Conservation (phyloP, 2,329 filamentous ascomycete species). For the Paracorniculantispora psalliotae region DNA sequence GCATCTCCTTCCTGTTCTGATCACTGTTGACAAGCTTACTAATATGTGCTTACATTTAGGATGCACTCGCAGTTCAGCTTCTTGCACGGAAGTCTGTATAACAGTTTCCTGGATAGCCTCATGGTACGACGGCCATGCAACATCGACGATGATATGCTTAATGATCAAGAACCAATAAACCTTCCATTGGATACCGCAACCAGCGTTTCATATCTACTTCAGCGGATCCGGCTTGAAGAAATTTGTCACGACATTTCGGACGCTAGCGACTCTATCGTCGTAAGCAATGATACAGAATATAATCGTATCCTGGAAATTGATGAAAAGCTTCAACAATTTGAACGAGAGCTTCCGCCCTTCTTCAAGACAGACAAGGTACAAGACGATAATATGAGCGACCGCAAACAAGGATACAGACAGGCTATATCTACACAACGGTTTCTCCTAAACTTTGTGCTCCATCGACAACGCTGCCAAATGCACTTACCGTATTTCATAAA, state of each 20-base stretch:
- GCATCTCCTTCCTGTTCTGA: neutral
- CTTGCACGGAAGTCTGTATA: neutral
- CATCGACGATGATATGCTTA: neutral
- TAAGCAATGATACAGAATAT: neutral
- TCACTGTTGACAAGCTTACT: neutral
- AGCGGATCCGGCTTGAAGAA: slow-evolving; percentile 1
- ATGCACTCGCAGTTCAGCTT: neutral
- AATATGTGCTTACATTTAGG: neutral
- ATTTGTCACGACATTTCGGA: neutral
- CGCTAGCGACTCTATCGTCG: neutral
- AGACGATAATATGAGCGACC: neutral
- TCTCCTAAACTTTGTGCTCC: neutral
- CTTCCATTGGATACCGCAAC: neutral
- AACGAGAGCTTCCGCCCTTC: neutral
- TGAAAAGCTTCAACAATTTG: neutral
- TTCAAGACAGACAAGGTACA: neutral
- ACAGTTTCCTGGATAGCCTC: neutral
- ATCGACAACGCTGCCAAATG: neutral
- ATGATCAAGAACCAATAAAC: neutral
- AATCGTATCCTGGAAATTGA: neutral
- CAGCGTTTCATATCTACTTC: neutral
- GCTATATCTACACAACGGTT: neutral
- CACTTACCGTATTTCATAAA: neutral
- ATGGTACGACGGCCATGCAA: neutral
- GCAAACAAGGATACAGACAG: neutral